Conservation (phyloP, 2,329 filamentous ascomycete genomes). For the Botryosphaeria dothidea region DNA sequence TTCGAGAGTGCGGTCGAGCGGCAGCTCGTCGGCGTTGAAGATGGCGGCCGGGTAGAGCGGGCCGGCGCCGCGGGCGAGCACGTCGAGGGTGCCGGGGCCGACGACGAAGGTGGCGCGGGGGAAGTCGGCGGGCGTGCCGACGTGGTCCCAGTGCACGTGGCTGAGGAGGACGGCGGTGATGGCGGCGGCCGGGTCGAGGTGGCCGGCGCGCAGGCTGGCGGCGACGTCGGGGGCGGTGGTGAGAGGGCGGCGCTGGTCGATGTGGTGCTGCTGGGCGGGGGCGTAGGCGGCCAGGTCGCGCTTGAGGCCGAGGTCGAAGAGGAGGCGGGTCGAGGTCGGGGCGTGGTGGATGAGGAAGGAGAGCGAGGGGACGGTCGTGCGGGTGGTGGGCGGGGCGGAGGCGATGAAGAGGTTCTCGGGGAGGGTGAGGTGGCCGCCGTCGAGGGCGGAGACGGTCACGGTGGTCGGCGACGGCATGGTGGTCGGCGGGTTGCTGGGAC, state of each 20-base stretch:
- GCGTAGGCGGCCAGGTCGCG: constrained; percentile 48
- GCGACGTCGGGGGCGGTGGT: constrained; percentile 36
- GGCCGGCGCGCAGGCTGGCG: constrained; percentile 37
- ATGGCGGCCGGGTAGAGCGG: constrained; percentile 27
- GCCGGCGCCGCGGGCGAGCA: constrained; percentile 26
- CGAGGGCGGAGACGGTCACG: constrained; percentile 33
- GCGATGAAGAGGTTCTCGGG: constrained; percentile 50
- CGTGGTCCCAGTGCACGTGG: constrained; percentile 45
- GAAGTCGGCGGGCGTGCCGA: constrained; percentile 43
- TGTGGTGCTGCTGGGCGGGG: constrained; percentile 45
- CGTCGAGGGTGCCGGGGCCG: constrained; percentile 34
- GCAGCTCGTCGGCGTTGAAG: constrained; percentile 49
- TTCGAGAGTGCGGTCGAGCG: constrained; percentile 41
- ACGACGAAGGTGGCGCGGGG: constrained; percentile 40
- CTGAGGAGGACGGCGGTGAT: constrained; percentile 44
- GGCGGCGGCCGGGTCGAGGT: constrained; percentile 28
- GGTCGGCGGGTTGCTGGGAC: too few relatives aligned
- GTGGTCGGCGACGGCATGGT: too few relatives aligned
- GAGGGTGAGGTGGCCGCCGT: constrained; percentile 45
- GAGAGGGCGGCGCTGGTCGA: constrained; percentile 48
- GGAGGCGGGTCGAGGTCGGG: constrained; percentile 26
- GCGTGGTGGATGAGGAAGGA: constrained; percentile 55
- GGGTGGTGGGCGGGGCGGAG: constrained; percentile 44
- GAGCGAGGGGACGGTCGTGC: constrained; percentile 54
- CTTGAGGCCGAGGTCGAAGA: constrained; percentile 56